These are phyloP conservation scores for Globisporangium uncinulatum DNA, from an alignment of 352 stramenopile genomes.

Conservation along the genomic window DNA sequence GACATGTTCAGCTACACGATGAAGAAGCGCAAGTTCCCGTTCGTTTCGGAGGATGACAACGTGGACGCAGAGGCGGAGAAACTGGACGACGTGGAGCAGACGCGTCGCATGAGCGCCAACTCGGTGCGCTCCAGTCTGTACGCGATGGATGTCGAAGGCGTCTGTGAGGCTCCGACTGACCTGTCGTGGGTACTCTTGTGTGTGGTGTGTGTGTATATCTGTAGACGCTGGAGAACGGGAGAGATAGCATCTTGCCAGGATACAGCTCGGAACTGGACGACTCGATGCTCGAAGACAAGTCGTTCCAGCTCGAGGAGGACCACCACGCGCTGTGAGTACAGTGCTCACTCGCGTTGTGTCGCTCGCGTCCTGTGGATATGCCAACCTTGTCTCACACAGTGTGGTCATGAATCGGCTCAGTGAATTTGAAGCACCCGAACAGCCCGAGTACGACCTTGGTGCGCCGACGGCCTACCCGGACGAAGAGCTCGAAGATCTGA, in stretches of 20 bases:
- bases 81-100: conserved; percentile 54
- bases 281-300: conserved; percentile 29
- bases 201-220: background rate
- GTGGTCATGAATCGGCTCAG: conserved; percentile 2
- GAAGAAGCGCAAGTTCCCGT: conserved; percentile 83
- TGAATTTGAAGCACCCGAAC: conserved; percentile 31
- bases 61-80: conserved; percentile 9
- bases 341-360: background rate
- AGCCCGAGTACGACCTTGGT: conserved; percentile 53
- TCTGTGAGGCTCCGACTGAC: background rate
- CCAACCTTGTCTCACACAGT: background rate
- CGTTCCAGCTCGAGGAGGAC: conserved; percentile 33
- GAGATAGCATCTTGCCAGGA: conserved; percentile 12
- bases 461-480: conserved; percentile 18
- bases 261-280: conserved; percentile 10
- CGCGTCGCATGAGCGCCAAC: conserved; percentile 53
- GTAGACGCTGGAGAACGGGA: background rate
- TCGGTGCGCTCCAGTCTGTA: conserved; percentile 25
- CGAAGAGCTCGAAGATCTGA: conserved; percentile 54
- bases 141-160: background rate
- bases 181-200: background rate
- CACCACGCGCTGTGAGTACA: conserved; percentile 9
- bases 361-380: background rate
- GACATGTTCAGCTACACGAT: conserved; percentile 80
- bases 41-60: conserved; percentile 23